A percentile compares a stretch with the other conserved stretches of the same genome.
Evolutionary conservation across 2,329 filamentous ascomycete species (phyloP).

Genomic region (Fusarium coffeatum): DNA sequence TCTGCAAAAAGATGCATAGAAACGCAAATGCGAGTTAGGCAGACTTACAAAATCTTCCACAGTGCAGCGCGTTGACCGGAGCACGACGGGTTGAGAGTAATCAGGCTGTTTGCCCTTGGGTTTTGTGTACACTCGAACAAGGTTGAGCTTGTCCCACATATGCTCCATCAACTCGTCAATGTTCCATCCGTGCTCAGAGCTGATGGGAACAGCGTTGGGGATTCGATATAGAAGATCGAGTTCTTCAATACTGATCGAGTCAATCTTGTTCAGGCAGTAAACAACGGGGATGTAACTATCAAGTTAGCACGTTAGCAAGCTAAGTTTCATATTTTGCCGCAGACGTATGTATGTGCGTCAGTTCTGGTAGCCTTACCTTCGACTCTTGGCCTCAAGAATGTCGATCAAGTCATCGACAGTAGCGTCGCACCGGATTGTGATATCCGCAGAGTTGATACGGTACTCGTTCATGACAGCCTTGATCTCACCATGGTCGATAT

Average conservation of each 20-base stretch:
- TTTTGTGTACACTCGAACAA: slow-evolving; percentile 96
- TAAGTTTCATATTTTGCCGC: background rate
- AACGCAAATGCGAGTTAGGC: slow-evolving; percentile 2
- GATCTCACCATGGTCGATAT: slow-evolving; percentile 97
- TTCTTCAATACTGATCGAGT: slow-evolving; percentile 97
- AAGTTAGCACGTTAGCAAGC: slow-evolving; percentile 27
- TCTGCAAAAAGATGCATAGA: slow-evolving; percentile 11
- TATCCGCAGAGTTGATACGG: slow-evolving; percentile 94
- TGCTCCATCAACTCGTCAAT: slow-evolving; percentile 94
- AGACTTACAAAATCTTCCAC: slow-evolving; percentile 94
- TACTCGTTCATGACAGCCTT: slow-evolving; percentile 98
- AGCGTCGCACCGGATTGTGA: slow-evolving; percentile 96
- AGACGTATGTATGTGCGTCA: slow-evolving; percentile 3
- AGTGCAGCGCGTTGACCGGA: slow-evolving; percentile 83
- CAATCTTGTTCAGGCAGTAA: slow-evolving; percentile 99
- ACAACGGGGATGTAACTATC: slow-evolving; percentile 97
- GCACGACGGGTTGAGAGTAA: slow-evolving; percentile 90
- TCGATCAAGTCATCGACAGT: slow-evolving; percentile 98
- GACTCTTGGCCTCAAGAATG: slow-evolving; percentile 90
- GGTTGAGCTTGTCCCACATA: slow-evolving; percentile 97
- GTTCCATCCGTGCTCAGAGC: slow-evolving; percentile 98
- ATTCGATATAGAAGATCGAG: slow-evolving; percentile 96
- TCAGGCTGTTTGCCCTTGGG: slow-evolving; percentile 95
- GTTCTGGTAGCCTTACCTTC: slow-evolving; percentile 56
- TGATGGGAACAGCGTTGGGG: slow-evolving; percentile 96